Base-by-base conservation (phyloP, 192 early-diverging fungal genomes). In the Geranomyces michiganensis region DNA sequence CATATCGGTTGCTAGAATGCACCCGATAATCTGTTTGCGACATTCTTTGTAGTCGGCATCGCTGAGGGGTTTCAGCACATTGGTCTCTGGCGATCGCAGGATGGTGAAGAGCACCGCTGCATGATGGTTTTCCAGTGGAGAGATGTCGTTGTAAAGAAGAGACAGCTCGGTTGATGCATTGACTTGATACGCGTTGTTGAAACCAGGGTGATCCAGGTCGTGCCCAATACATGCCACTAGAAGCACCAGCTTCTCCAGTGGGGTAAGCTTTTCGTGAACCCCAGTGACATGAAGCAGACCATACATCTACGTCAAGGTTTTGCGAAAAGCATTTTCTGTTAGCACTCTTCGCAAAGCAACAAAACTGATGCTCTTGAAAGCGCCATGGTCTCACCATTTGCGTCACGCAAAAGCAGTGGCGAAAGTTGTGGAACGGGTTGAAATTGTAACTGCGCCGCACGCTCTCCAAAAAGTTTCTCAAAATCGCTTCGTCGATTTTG, bases 1-100 rank as follows among this genome's bases (percentile, higher is more conserved):
- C 82, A 86, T 81, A 62, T 86, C 85, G 14, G 85, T 86, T 29
- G 85, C 80, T 13, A 86, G 62, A 53, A 86, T 81, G 70, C 82
- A 82, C 45, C 61, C 46, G 53, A 86, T 83, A 22, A 84, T 75
- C n/a, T 70, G 64, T 56, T 86, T 86, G 27, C 85, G 62, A 1
- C 69, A 67, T n/a, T 86, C 82, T 17, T 31, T 62, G 36, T 32
- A 70, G 17, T 68, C 68, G 24, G 73, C 55, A 43, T 75, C 71
- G 26, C 70, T 30, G 22, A 83, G 51, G 32, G 58, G 66, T 0
- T 22, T 48, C 43, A 85, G 56, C 30, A 85, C 66, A 65, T 83
- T 83, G 19, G 72, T 71, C 30, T 85, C 78, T 30, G 46, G 36
- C 14, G 67, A 12, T 9, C 69, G 67, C 6, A 85, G 73, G 51